Percentiles rank a stretch among this genome's conserved stretches.
phyloP scores from a whole-genome alignment of 169 alveolate species.

The Plasmodium coatneyi region DNA sequence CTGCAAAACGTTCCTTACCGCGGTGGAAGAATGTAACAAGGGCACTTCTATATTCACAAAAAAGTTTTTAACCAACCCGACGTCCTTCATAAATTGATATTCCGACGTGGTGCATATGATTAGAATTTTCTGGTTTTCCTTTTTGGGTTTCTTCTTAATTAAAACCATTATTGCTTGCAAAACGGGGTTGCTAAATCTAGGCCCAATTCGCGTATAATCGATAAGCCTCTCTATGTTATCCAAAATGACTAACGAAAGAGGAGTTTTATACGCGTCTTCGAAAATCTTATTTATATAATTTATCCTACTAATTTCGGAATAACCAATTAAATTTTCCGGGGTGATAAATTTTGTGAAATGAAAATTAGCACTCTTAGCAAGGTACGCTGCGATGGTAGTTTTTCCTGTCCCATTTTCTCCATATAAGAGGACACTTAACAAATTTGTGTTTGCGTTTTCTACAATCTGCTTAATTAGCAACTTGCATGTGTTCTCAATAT shows the following conservation, averaged over 20 bases:
- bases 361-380: constrained; percentile 94
- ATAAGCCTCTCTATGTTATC: constrained; percentile 98
- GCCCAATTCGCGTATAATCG: constrained; percentile 98
- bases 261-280: constrained; percentile 99
- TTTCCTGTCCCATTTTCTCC: constrained; percentile 97
- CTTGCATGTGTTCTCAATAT: constrained; percentile 86
- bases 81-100: constrained; percentile 86
- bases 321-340: constrained; percentile 97
- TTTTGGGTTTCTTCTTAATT: constrained; percentile 96
- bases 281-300: constrained; percentile 94
- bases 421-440: constrained; percentile 94
- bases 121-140: constrained; percentile 93
- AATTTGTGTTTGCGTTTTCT: constrained; percentile 89
- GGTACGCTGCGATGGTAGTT: constrained; percentile 97
- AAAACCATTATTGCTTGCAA: constrained; percentile 96
- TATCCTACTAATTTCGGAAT: constrained; percentile 91
- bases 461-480: constrained; percentile 83
- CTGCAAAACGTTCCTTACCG: constrained; percentile 44
- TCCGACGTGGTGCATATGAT: constrained; percentile 98
- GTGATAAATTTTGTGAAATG: constrained; percentile 97
- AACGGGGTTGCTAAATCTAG: constrained; percentile 96
- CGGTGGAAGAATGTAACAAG: constrained; percentile 11
- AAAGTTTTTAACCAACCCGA: constrained; percentile 50
- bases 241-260: constrained; percentile 93
- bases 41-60: constrained; percentile 62